Base-by-base conservation (phyloP, 345 rosid genomes). In the Citrus mangshanensis region DNA sequence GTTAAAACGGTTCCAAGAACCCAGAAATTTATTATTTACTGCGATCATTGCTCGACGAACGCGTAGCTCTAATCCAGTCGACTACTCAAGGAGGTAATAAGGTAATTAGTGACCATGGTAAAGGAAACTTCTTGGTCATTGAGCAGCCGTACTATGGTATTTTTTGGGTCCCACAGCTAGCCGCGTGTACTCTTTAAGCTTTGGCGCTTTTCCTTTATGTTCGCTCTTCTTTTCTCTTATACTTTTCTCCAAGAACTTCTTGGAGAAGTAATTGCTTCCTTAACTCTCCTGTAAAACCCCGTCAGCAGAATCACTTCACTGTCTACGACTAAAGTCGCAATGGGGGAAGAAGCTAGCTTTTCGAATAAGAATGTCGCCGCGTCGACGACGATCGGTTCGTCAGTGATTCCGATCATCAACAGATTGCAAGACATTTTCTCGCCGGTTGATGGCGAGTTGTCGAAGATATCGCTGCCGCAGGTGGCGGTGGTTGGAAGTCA, bases 401-500 rank as follows among this genome's bases (percentile, higher is more conserved):
- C 88, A 14, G 54, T 86, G 75, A 81, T 86, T 35, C 88, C 86
- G 58, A 72, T 78, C 9, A 63, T 86, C 72, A 79, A 79, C 77
- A 79, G 77, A 76, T 77, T 86, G 19, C 85, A 81, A 54, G 88
- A 86, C 70, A 86, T 83, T 40, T 42, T 86, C n/a, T 79, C 80
- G 37, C 79, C 78, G 6, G 61, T 82, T n/a, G 76, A 77, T n/a
- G 27, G 37, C 51, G 82, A 86, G 21, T 38, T 82, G 67, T 30
- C 60, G n/a, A 76, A 46, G 72, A 78, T 80, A 25, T 78, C 81
- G 22, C 78, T 88, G 60, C 91, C 93, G 2, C 84, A 86, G 18
- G 89, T 90, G 35, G 91, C 84, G 35, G 91, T 88, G 28, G 90
- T 90, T 38, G 91, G 91, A 5, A 86, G 91, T 14, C 90, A 90